Conservation (phyloP, 352 stramenopile species). For the Globisporangium barbulae region DNA sequence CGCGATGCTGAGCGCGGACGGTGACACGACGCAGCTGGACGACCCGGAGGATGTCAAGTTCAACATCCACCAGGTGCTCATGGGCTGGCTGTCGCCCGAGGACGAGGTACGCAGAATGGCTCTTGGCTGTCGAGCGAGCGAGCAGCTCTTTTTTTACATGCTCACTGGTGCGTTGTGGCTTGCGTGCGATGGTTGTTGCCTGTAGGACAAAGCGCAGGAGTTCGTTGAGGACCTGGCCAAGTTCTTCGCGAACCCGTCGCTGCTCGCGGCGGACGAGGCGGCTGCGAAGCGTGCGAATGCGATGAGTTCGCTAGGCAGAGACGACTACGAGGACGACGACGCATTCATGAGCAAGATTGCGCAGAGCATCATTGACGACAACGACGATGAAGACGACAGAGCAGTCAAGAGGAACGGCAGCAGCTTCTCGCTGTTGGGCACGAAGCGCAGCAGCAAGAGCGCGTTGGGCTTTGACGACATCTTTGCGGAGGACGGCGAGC, state of each 20-base stretch:
- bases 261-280: constrained; percentile 37
- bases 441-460: constrained; percentile 2
- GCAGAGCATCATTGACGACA: constrained; percentile 23
- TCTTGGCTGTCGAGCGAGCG: neutral
- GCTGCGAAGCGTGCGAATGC: constrained; percentile 11
- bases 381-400: constrained; percentile 17
- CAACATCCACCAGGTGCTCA: constrained; percentile 81
- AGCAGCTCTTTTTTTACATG: neutral
- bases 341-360: constrained; percentile 18
- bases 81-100: constrained; percentile 76
- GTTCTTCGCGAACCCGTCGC: constrained; percentile 49
- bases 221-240: constrained; percentile 72
- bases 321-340: constrained; percentile 19
- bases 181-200: neutral
- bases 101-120: constrained; percentile 44
- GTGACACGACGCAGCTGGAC: constrained; percentile 18
- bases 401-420: neutral
- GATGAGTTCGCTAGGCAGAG: neutral
- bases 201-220: constrained; percentile 53
- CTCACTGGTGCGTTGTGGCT: neutral
- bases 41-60: constrained; percentile 60
- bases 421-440: neutral
- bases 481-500: constrained; percentile 41
- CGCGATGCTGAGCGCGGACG: constrained; percentile 55
- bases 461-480: constrained; percentile 28